These are phyloP conservation scores for Pleoardoris graminearum DNA, from an alignment of 2,329 filamentous ascomycete species.

Conservation along the genomic window DNA sequence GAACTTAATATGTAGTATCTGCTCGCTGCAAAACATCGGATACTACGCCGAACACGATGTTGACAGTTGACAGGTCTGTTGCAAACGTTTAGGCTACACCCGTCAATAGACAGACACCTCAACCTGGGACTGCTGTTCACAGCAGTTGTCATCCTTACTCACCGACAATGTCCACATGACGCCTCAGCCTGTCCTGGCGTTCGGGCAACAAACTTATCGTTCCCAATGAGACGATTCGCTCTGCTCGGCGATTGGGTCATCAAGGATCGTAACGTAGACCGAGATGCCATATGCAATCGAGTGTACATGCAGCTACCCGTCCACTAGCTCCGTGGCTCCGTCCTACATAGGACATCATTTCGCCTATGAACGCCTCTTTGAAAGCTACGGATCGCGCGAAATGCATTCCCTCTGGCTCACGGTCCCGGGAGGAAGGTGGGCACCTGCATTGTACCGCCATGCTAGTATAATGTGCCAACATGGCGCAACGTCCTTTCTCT, in stretches of 20 bases:
- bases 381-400: neutral
- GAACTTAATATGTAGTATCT: neutral
- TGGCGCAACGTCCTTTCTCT: conserved; percentile 17
- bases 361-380: neutral
- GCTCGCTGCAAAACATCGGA: neutral
- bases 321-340: neutral
- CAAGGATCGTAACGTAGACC: neutral
- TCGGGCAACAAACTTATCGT: neutral
- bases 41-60: conserved; percentile 14
- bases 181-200: neutral
- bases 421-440: neutral
- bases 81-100: conserved; percentile 9
- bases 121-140: conserved; percentile 12
- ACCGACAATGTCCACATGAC: conserved; percentile 5
- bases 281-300: neutral
- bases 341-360: neutral
- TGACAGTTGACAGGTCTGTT: conserved; percentile 29
- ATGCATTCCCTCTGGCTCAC: neutral
- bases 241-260: neutral
- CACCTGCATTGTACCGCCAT: conserved; percentile 11
- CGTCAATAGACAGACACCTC: conserved; percentile 8
- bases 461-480: conserved; percentile 1
- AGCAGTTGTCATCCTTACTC: conserved; percentile 13
- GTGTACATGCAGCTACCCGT: neutral
- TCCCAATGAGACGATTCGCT: neutral